Base-by-base conservation (phyloP, 805 yeast species). In the Tetrapisispora iriomotensis region DNA sequence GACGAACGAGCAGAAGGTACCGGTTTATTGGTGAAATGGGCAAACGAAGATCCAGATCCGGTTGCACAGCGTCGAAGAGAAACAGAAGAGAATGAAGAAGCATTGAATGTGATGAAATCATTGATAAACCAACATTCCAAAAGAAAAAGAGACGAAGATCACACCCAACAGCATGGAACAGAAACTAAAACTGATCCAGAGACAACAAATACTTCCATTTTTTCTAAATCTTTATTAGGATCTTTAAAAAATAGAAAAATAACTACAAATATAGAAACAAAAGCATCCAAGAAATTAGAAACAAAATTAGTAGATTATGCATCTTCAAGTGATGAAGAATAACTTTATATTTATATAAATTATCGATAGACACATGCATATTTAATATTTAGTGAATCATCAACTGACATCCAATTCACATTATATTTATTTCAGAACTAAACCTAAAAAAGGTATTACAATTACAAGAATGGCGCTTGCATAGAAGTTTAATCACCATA, bases 11-110 rank as follows among this genome's bases (percentile, higher is more conserved):
- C 69, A 20, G 58, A 54, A 28, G 60, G 57, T 7, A 44, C 56
- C 6, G 64, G 64, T 2, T 34, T 59, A 14, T 26, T 56, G 43
- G 74, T 88, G 1, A 70, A 84, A 46, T 88, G 97, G 97, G 95
- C 96, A 0, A 76, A 75, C 44, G 90, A 82, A 31, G 95, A 86
- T 57, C 94, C 95, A 2, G 81, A 80, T 51, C 92, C 92, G 0
- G 52, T 45, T 18, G 57, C 55, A 1, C 49, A 53, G 28, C 50
- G 49, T 27, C 44, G 52, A 18, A 57, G 56, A 26, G 57, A 51
- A 30, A 53, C 49, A 29, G 55, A 56, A 23, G 54, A 47, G 32
- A 48, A 50, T 3, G 44, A 44, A 36, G 48, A 50, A 23, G 45
- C 58, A 4, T 39, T 55, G 20, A 45, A 47, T 25, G 39, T 50